Conservation (phyloP, 441 rosid genomes). For the Metrosideros polymorpha region DNA sequence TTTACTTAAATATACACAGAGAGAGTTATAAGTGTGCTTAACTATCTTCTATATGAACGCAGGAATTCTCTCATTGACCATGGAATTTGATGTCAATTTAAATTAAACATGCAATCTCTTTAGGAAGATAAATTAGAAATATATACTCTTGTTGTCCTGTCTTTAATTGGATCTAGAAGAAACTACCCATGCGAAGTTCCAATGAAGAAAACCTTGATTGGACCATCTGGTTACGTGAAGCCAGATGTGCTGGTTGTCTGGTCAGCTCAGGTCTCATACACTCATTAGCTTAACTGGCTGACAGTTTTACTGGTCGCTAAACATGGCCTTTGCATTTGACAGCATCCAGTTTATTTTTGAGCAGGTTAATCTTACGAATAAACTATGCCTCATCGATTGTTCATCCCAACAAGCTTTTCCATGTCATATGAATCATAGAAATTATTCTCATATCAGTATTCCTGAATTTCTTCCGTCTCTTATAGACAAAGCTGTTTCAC, state of each 20-base stretch:
- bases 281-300: neutral
- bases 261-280: neutral
- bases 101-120: neutral
- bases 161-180: neutral
- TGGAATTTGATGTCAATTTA: neutral
- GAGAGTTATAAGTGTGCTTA: neutral
- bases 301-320: neutral
- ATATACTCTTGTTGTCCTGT: neutral
- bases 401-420: neutral
- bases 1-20: neutral
- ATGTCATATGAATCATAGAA: neutral
- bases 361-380: neutral
- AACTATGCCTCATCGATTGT: neutral
- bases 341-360: neutral
- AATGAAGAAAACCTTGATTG: neutral
- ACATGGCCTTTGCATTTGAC: neutral
- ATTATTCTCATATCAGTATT: neutral
- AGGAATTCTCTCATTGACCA: neutral
- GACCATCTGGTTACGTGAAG: neutral
- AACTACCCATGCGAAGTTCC: neutral
- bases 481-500: neutral
- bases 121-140: neutral
- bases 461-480: neutral
- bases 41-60: neutral
- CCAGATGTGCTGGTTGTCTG: neutral